phyloP scores from a whole-genome alignment of 179 eudicot genomes.

The Silene vulgaris region DNA sequence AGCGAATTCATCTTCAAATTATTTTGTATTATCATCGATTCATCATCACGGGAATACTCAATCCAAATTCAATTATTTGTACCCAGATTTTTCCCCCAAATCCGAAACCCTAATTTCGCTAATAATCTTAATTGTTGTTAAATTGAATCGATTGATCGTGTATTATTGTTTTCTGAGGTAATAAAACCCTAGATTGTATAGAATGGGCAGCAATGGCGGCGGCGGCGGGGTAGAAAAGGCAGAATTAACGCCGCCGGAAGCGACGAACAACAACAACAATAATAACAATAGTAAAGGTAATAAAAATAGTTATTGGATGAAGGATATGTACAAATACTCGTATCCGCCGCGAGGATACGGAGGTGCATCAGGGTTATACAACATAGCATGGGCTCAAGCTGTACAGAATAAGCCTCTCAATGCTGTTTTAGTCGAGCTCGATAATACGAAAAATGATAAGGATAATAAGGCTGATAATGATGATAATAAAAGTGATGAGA shows the following conservation, averaged over 20 bases:
- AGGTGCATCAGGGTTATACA: constrained; percentile 53
- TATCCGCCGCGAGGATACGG: constrained; percentile 51
- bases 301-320: constrained; percentile 55
- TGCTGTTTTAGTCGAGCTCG: constrained; percentile 46
- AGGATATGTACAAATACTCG: constrained; percentile 64
- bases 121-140: neutral
- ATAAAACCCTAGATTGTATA: constrained; percentile 31
- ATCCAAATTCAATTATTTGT: neutral
- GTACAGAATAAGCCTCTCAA: constrained; percentile 85
- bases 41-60: neutral
- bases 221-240: constrained; percentile 54
- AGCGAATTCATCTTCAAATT: neutral
- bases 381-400: constrained; percentile 92
- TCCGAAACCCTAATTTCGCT: constrained; percentile 31
- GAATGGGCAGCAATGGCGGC: constrained; percentile 38
- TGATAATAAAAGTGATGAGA: constrained; percentile 4
- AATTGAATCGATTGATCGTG: neutral
- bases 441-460: neutral
- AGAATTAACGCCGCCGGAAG: constrained; percentile 46
- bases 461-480: neutral
- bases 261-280: constrained; percentile 3
- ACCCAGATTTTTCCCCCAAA: constrained; percentile 1
- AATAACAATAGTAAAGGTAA: constrained; percentile 10
- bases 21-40: neutral
- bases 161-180: neutral